phyloP scores from a whole-genome alignment of 306 rosid genomes.

The Rosa lucieae region DNA sequence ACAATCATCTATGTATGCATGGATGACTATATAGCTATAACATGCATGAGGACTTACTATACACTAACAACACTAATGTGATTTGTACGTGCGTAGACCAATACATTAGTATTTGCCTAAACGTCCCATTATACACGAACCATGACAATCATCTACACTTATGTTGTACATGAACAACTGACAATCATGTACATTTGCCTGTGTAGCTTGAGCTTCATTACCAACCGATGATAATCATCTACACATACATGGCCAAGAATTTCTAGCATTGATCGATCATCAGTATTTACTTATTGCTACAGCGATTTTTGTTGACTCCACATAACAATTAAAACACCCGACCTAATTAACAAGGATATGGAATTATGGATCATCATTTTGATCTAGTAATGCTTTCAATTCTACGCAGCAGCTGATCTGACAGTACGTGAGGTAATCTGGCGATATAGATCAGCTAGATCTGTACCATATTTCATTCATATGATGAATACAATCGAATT shows the following conservation, averaged over 20 bases:
- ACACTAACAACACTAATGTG: too few species aligned
- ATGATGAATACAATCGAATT: not conserved
- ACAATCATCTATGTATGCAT: too few species aligned
- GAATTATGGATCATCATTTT: slow-evolving; percentile 15
- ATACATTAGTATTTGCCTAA: not conserved
- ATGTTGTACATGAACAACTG: not conserved
- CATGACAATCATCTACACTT: not conserved
- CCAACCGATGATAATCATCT: not conserved
- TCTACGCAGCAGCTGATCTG: slow-evolving; percentile 5
- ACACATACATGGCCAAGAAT: not conserved
- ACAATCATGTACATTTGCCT: not conserved
- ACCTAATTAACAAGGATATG: not conserved
- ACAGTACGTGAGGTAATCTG: not conserved
- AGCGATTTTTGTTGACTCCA: not conserved
- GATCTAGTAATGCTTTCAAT: slow-evolving; percentile 13
- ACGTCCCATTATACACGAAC: not conserved
- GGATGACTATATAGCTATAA: too few species aligned
- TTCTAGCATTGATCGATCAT: not conserved
- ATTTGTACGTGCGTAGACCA: not conserved
- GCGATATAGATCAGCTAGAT: not conserved
- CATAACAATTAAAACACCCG: not conserved
- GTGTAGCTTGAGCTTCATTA: not conserved
- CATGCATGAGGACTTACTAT: too few species aligned
- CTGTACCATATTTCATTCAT: not conserved
- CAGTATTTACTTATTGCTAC: not conserved